phyloP scores from a whole-genome alignment of 768 basidiomycete genomes.

The Mrakia hoshinonis region DNA sequence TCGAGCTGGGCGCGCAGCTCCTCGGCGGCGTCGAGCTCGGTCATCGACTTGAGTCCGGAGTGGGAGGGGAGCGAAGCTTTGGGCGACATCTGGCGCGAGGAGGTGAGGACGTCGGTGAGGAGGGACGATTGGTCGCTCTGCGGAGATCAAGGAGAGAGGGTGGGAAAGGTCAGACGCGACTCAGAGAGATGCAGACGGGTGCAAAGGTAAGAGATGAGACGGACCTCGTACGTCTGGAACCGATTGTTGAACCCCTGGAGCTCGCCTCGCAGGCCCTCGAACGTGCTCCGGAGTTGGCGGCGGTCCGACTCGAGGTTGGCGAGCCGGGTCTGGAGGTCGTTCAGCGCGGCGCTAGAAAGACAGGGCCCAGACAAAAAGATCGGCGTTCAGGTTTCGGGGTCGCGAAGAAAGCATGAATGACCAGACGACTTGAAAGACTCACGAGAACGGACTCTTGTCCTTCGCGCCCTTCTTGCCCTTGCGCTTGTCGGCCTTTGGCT shows the following conservation, averaged over 20 bases:
- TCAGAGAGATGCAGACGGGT: background rate
- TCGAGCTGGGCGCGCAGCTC: background rate
- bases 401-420: background rate
- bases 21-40: background rate
- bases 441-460: conserved; percentile 26
- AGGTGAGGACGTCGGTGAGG: conserved; percentile 13
- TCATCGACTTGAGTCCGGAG: background rate
- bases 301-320: conserved; percentile 29
- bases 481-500: background rate
- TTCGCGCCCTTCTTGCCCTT: background rate
- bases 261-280: conserved; percentile 30
- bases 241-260: conserved; percentile 30
- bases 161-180: background rate
- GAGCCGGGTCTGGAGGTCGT: conserved; percentile 25
- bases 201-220: background rate
- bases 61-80: background rate
- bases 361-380: background rate
- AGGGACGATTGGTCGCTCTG: conserved; percentile 14
- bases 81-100: background rate
- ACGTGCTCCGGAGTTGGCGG: conserved; percentile 14
- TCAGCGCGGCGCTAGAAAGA: conserved; percentile 11
- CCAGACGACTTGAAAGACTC: background rate
- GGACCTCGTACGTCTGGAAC: conserved; percentile 28
- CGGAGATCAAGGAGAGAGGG: background rate
- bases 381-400: background rate